Evolutionary conservation across 495 filamentous ascomycete species (phyloP).

Genomic region (Aspergillus leporis): DNA sequence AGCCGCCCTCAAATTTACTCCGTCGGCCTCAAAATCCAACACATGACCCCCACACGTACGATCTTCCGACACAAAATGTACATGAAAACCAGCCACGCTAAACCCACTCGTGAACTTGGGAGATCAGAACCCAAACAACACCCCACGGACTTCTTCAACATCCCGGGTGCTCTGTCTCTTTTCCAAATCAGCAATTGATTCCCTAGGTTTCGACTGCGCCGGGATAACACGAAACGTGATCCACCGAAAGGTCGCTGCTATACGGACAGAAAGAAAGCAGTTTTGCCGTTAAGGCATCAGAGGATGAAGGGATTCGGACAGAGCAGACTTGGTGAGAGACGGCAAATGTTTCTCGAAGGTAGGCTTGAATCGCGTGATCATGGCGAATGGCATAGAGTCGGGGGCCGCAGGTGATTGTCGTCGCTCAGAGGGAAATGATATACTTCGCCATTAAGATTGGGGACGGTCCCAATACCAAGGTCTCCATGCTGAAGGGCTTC

Average conservation of each 20-base stretch:
- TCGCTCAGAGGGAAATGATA: conserved; percentile 35
- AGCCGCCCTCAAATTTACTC: conserved; percentile 35
- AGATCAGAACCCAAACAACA: conserved; percentile 49
- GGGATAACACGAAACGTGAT: conserved; percentile 12
- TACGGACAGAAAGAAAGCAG: conserved; percentile 14
- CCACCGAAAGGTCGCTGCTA: neutral
- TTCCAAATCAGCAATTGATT: conserved; percentile 43
- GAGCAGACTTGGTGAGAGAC: conserved; percentile 2
- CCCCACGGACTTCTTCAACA: conserved; percentile 37
- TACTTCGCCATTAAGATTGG: conserved; percentile 50
- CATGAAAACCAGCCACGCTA: conserved; percentile 49
- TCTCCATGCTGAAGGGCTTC: conserved; percentile 42
- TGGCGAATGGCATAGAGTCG: conserved; percentile 8
- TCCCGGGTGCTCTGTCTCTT: conserved; percentile 38
- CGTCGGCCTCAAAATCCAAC: conserved; percentile 42
- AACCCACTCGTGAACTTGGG: conserved; percentile 49
- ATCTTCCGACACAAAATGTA: conserved; percentile 52
- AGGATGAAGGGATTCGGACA: conserved; percentile 10
- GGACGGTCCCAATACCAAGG: conserved; percentile 54
- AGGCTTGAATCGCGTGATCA: conserved; percentile 13
- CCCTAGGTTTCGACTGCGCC: conserved; percentile 20
- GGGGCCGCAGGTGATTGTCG: neutral
- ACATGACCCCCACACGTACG: conserved; percentile 48
- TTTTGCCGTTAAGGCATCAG: conserved; percentile 18
- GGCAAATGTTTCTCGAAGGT: conserved; percentile 4